Evolutionary conservation across 177 flowering plant species (phyloP), one percentile per base, ranked within the genome.

Genomic region (Telopea speciosissima): DNA sequence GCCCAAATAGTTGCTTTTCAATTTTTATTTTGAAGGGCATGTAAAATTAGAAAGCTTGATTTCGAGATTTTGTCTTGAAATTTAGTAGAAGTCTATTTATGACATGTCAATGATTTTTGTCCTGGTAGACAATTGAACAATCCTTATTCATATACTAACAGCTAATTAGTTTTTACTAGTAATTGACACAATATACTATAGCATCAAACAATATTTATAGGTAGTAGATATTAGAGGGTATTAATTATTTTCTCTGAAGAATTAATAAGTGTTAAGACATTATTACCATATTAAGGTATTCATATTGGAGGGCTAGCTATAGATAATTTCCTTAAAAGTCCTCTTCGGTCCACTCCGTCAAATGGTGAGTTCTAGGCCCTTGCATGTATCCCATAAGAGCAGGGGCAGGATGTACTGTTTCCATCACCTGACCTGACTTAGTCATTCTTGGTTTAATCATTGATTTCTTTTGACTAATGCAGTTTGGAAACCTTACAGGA

Each of bases 371-470:
- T 5, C 42, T 65, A 31, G 77, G 62, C 60, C 63, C 24, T 54
- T n/a, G 54, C 68, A 63, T 31, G 36, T 68, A 49, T 33, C 69
- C 56, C 54, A 44, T 70, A 28, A 69, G 44, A 56, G 69, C 24
- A 67, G 52, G 33, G 73, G 63, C 25, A 49, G 19, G 54, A 13
- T 5, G 17, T 49, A 49, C 54, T 22, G 66, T 52, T 68, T 70
- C 64, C 24, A 42, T 42, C 44, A 24, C 26, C 49, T 13, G 56
- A 54, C 64, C 67, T 70, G 61, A 58, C 24, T 58, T 1, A 0
- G 19, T 12, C 54, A 1, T 17, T 21, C 19, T n/a, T 58, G n/a
- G 9, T 19, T 58, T 58, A 58, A 19, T 58, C 23, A 19, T 58
- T 19, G 23, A 58, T 6, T 58, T n/a, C 61, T 6, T 16, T 58